Conservation (phyloP, 805 yeast genomes). For the Candida easanensis region DNA sequence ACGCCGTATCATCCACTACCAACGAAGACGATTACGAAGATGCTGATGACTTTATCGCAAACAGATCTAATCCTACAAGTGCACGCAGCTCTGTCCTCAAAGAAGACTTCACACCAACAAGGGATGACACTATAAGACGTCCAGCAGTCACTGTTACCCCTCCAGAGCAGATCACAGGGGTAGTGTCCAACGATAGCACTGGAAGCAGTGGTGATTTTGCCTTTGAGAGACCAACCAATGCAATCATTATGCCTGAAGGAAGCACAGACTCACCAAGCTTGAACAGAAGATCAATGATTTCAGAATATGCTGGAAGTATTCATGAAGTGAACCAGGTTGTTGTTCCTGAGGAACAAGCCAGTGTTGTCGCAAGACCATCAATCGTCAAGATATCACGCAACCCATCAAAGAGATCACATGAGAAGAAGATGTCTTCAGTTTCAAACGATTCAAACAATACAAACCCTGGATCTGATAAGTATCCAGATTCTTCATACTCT, state of each 20-base stretch:
- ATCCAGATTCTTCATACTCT: slow-evolving; percentile 13
- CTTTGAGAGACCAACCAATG: slow-evolving; percentile 7
- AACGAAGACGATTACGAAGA: slow-evolving; percentile 18
- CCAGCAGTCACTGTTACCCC: neutral
- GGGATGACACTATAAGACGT: neutral
- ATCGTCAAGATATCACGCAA: slow-evolving; percentile 19
- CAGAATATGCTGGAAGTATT: slow-evolving; percentile 27
- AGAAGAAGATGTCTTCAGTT: slow-evolving; percentile 4
- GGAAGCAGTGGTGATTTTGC: slow-evolving; percentile 1
- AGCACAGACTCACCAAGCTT: slow-evolving; percentile 6
- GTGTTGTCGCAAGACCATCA: slow-evolving; percentile 13
- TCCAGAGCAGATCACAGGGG: neutral
- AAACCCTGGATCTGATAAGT: slow-evolving; percentile 9
- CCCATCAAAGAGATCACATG: slow-evolving; percentile 10
- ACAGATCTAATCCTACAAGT: slow-evolving; percentile 7
- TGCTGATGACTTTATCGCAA: slow-evolving; percentile 23
- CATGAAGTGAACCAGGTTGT: slow-evolving; percentile 26
- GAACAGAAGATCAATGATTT: slow-evolving; percentile 24
- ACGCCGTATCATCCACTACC: slow-evolving; percentile 3
- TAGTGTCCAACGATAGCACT: too few species aligned
- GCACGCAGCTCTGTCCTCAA: neutral
- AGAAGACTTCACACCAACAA: neutral
- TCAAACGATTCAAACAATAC: slow-evolving; percentile 6
- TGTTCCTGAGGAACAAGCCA: slow-evolving; percentile 8
- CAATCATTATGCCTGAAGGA: neutral